Percentiles rank a stretch among this genome's conserved stretches.
These are phyloP conservation scores for Tylopilus intermedius DNA, from an alignment of 768 basidiomycete species.

Conservation along the genomic window DNA sequence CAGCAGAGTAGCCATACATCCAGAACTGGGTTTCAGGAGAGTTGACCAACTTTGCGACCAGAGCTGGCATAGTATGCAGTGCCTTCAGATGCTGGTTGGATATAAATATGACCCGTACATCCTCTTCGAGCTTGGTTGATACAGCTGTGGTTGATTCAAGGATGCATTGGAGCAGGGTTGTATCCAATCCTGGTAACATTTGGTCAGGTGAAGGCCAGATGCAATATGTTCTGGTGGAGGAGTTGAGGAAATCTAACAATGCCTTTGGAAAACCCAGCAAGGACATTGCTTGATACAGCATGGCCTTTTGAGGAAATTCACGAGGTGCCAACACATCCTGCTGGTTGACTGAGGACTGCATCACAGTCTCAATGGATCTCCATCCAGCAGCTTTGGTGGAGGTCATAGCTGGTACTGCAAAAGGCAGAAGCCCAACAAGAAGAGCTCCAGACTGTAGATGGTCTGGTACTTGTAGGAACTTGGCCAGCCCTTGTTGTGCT, in stretches of 20 bases:
- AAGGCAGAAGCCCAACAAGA: slow-evolving; percentile 27
- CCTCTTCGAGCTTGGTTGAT: slow-evolving; percentile 34
- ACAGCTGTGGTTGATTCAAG: slow-evolving; percentile 42
- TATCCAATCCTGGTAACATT: slow-evolving; percentile 38
- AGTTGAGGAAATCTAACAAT: slow-evolving; percentile 44
- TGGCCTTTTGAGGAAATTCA: slow-evolving; percentile 8
- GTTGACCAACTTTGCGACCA: slow-evolving; percentile 44
- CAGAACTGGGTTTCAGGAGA: slow-evolving; percentile 52
- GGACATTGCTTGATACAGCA: slow-evolving; percentile 23
- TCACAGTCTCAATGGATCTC: slow-evolving; percentile 11
- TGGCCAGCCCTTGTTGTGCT: slow-evolving; percentile 30
- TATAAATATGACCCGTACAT: slow-evolving; percentile 55
- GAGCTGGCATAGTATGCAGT: slow-evolving; percentile 44
- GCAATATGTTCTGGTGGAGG: slow-evolving; percentile 36
- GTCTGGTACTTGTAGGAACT: slow-evolving; percentile 40
- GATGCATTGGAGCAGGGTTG: slow-evolving; percentile 37
- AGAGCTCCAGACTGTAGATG: slow-evolving; percentile 17
- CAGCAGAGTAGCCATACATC: slow-evolving; percentile 62
- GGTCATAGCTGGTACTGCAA: slow-evolving; percentile 15
- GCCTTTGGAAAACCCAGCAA: slow-evolving; percentile 45
- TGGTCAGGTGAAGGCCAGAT: slow-evolving; percentile 41
- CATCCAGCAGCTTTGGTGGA: slow-evolving; percentile 13
- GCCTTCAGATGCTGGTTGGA: slow-evolving; percentile 53
- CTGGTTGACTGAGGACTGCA: neutral
- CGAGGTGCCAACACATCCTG: neutral